Base-by-base conservation (phyloP, 2,329 filamentous ascomycete genomes). In the Parasarocladium wereldwijsianum region DNA sequence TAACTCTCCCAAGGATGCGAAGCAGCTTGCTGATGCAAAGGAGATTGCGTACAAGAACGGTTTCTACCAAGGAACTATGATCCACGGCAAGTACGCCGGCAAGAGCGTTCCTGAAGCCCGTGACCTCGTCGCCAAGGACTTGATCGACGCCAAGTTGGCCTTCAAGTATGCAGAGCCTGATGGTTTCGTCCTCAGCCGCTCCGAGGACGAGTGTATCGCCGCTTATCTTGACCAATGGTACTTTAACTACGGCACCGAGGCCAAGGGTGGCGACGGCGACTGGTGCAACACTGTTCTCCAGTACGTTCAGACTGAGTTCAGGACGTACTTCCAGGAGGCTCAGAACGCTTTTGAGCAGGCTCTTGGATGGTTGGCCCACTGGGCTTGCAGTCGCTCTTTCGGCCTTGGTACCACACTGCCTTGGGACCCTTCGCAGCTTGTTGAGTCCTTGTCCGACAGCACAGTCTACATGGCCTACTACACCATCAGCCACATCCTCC, bases 191-290 rank as follows among this genome's bases (percentile, higher is more conserved):
- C 73, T 92, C 36, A 87, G 79, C 47, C 70, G 90, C 54, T 92
- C 82, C 42, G 83, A 78, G 17, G 87, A 96, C 47, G 83, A 92
- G 42, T 96, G 90, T 50, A 85, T 93, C 34, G 87, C 90, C 35
- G 81, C 85, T 17, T 76, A 87, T 40, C 75, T 96, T 47, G 87
- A 94, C 44, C 90, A 98, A 57, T 98, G 90, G 86, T 98, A 93
- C 58, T 64, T 98, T 44, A 87, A 94, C 57, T 98, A 98, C 47
- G 90, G 90, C 37, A 64, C 69, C 24, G 83, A 80, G 10, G 62
- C 86, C 32, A 66, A 76, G 40, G 68, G 64, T 46, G 68, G 64
- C 33, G 65, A 75, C 36, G 69, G 70, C 35, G 69, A 69, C 38
- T 70, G 70, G 17, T 59, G 94, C 37, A 81, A 94, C 54, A 82